phyloP scores from a whole-genome alignment of 352 stramenopile species.

The Saprolegnia parasitica region DNA sequence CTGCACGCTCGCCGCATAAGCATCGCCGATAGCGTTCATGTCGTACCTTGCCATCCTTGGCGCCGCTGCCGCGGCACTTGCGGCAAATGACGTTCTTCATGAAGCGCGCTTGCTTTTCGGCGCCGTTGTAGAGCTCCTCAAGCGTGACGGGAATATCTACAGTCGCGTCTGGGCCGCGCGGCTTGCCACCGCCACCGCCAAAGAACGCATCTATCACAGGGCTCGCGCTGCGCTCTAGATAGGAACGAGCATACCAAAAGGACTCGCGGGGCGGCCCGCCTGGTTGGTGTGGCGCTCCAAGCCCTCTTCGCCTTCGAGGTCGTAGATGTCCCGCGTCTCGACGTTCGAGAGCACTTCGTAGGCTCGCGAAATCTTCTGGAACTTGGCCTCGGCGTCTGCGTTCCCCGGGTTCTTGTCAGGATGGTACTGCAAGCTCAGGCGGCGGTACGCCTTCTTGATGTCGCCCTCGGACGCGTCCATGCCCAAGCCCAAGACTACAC shows the following conservation, averaged over 20 bases:
- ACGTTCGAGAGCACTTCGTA: constrained; percentile 90
- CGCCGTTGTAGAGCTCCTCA: constrained; percentile 83
- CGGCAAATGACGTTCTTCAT: constrained; percentile 74
- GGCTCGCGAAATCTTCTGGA: constrained; percentile 86
- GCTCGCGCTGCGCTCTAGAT: neutral
- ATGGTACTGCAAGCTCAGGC: constrained; percentile 95
- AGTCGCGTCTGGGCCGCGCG: constrained; percentile 62
- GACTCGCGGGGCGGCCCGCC: constrained; percentile 44
- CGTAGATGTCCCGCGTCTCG: constrained; percentile 88
- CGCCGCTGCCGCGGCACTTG: constrained; percentile 75
- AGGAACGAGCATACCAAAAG: constrained; percentile 37
- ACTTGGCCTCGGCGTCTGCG: constrained; percentile 74
- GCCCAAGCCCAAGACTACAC: constrained; percentile 57
- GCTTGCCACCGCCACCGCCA: constrained; percentile 58
- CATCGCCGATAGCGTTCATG: neutral
- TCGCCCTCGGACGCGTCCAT: constrained; percentile 83
- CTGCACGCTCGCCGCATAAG: constrained; percentile 29
- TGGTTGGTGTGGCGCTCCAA: constrained; percentile 69
- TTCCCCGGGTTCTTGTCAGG: constrained; percentile 88
- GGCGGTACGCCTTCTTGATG: constrained; percentile 95
- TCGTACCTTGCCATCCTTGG: constrained; percentile 71
- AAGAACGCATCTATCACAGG: constrained; percentile 55
- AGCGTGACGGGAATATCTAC: constrained; percentile 76
- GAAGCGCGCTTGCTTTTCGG: constrained; percentile 66
- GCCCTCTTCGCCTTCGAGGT: constrained; percentile 88